phyloP scores from a whole-genome alignment of 192 early-diverging fungal species.

The Spizellomyces punctatus region DNA sequence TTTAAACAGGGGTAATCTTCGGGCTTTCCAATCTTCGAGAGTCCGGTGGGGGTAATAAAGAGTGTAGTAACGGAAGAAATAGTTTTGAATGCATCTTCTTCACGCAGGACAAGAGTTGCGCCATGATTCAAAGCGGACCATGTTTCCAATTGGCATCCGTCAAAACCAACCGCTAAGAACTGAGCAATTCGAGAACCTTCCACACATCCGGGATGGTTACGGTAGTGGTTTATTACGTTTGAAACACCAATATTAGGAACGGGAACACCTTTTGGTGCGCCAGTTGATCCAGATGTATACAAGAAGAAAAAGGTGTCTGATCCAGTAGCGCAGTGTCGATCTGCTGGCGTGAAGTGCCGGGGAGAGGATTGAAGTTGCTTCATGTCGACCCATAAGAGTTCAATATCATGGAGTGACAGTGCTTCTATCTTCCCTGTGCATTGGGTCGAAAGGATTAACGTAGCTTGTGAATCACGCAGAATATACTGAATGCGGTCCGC shows the following conservation, averaged over 20 bases:
- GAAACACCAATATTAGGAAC: slow-evolving; percentile 27
- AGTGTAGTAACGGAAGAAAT: slow-evolving; percentile 14
- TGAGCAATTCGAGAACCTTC: slow-evolving; percentile 15
- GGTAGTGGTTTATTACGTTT: slow-evolving; percentile 10
- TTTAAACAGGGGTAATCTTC: slow-evolving; percentile 23
- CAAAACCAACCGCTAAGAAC: slow-evolving; percentile 33
- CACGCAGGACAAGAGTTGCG: slow-evolving; percentile 29
- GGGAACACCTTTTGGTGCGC: slow-evolving; percentile 44
- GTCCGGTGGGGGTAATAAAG: slow-evolving; percentile 36
- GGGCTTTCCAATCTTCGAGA: slow-evolving; percentile 28
- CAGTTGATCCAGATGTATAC: slow-evolving; percentile 48
- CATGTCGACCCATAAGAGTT: too few relatives aligned
- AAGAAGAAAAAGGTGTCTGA: too few relatives aligned
- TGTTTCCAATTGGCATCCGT: slow-evolving; percentile 31
- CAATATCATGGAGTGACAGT: too few relatives aligned
- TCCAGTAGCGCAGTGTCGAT: too few relatives aligned
- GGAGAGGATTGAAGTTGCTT: too few relatives aligned
- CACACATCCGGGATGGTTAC: neutral
- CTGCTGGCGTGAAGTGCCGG: too few relatives aligned
- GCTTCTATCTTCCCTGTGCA: too few relatives aligned
- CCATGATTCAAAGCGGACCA: slow-evolving; percentile 20
- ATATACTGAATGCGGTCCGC: slow-evolving; percentile 8
- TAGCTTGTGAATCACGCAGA: neutral
- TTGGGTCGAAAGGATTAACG: too few relatives aligned
- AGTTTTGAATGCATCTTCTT: slow-evolving; percentile 23